Conservation (phyloP, 768 basidiomycete species). For the Holtermannia corniformis region DNA sequence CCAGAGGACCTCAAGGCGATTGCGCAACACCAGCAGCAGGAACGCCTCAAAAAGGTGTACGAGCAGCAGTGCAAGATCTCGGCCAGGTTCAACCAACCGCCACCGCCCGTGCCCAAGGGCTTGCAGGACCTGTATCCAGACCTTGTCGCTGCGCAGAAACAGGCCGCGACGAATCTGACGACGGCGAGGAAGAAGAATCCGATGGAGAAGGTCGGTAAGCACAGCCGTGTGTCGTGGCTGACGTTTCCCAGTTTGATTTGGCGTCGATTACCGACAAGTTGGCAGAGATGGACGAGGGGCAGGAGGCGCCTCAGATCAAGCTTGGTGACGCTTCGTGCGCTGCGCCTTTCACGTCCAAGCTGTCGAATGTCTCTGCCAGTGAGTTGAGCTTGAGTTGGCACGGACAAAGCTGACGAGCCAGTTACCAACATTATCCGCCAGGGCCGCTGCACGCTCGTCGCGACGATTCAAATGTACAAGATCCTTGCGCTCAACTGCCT, state of each 20-base stretch:
- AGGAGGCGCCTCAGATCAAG: constrained; percentile 92
- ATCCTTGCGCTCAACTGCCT: constrained; percentile 95
- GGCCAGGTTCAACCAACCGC: constrained; percentile 79
- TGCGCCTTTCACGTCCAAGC: constrained; percentile 95
- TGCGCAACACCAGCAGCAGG: constrained; percentile 78
- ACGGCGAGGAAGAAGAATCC: constrained; percentile 69
- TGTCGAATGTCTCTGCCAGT: constrained; percentile 96
- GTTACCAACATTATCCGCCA: constrained; percentile 97
- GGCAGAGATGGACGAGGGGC: constrained; percentile 87
- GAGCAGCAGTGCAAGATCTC: constrained; percentile 90
- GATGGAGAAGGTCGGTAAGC: constrained; percentile 65
- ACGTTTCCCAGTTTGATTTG: constrained; percentile 56
- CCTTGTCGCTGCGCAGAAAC: constrained; percentile 78
- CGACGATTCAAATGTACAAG: constrained; percentile 99
- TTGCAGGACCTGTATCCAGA: constrained; percentile 84
- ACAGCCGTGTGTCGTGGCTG: background rate
- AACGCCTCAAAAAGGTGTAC: constrained; percentile 92
- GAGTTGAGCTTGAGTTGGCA: constrained; percentile 40
- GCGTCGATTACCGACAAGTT: constrained; percentile 70
- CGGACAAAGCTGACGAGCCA: constrained; percentile 31
- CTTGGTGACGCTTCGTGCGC: constrained; percentile 98
- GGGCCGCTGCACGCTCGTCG: constrained; percentile 95
- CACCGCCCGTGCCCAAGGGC: constrained; percentile 81
- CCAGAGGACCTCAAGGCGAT: constrained; percentile 86
- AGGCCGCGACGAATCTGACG: constrained; percentile 55